Conservation (phyloP, 2,329 filamentous ascomycete species). For the Trichoderma guizhouense region DNA sequence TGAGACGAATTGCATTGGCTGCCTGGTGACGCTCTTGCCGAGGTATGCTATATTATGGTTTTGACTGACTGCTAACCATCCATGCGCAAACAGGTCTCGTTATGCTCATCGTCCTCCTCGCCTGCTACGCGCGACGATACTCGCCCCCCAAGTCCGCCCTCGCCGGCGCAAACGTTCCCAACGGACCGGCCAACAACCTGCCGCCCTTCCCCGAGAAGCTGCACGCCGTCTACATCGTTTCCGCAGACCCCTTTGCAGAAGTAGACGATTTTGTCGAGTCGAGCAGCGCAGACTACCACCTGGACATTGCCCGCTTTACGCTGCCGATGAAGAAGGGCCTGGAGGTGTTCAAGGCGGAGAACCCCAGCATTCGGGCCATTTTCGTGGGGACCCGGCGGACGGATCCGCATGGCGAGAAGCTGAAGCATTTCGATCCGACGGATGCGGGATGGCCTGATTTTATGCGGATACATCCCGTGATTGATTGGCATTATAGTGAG, state of each 20-base stretch:
- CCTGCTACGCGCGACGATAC: constrained; percentile 47
- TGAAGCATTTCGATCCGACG: constrained; percentile 82
- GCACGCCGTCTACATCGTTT: constrained; percentile 85
- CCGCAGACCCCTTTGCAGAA: constrained; percentile 76
- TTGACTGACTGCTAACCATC: not conserved
- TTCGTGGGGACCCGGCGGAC: constrained; percentile 71
- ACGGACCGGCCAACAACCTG: not conserved
- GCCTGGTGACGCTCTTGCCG: not conserved
- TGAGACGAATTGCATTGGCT: not conserved
- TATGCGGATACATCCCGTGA: constrained; percentile 90
- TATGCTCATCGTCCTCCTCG: constrained; percentile 81
- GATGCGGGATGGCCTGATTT: constrained; percentile 88
- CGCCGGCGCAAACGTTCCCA: constrained; percentile 21
- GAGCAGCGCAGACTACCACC: constrained; percentile 66
- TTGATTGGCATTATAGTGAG: constrained; percentile 86
- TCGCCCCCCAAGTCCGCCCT: constrained; percentile 27
- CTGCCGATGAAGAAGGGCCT: constrained; percentile 80
- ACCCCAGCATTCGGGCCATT: constrained; percentile 59
- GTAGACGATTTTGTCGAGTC: constrained; percentile 78
- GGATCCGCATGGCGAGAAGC: constrained; percentile 78
- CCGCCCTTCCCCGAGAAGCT: constrained; percentile 46
- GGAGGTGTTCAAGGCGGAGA: constrained; percentile 67
- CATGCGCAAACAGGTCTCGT: constrained; percentile 53
- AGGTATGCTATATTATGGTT: not conserved
- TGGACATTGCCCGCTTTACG: constrained; percentile 71